These are phyloP conservation scores for Thozetella sp. DNA, from an alignment of 495 filamentous ascomycete genomes.

Conservation along the genomic window DNA sequence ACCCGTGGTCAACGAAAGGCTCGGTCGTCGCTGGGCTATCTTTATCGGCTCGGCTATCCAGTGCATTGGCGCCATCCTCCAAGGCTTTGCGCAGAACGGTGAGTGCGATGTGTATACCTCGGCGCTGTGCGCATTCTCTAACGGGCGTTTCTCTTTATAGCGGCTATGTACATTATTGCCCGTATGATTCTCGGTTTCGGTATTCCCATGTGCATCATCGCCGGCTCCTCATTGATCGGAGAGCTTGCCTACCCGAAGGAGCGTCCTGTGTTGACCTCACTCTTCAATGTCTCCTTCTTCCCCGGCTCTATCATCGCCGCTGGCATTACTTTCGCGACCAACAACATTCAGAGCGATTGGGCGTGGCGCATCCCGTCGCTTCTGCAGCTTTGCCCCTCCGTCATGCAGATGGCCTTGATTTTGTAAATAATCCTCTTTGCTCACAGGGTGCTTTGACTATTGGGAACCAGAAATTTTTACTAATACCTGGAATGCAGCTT, in stretches of 20 bases:
- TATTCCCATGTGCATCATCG: conserved; percentile 65
- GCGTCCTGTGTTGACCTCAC: conserved; percentile 63
- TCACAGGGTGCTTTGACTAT: background rate
- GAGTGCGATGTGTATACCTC: conserved; percentile 5
- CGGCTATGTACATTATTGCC: conserved; percentile 65
- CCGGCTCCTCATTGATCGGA: conserved; percentile 64
- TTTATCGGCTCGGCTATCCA: conserved; percentile 59
- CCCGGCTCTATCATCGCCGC: conserved; percentile 66
- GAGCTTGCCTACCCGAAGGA: conserved; percentile 71
- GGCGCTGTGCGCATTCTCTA: too few relatives aligned
- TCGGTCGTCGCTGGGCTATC: conserved; percentile 61
- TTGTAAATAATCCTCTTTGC: conserved; percentile 23
- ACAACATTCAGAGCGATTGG: conserved; percentile 57
- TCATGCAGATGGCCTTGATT: conserved; percentile 59
- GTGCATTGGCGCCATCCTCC: conserved; percentile 57
- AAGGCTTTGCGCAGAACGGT: conserved; percentile 43
- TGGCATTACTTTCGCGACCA: conserved; percentile 60
- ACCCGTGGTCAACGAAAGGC: conserved; percentile 56
- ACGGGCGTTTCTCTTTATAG: conserved; percentile 14
- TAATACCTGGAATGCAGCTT: conserved; percentile 28
- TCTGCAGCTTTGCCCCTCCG: conserved; percentile 55
- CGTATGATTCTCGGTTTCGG: conserved; percentile 68
- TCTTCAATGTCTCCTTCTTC: conserved; percentile 70
- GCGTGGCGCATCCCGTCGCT: conserved; percentile 68
- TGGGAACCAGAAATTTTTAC: background rate